Evolutionary conservation across 768 basidiomycete species (phyloP).

Genomic region (Cubamyces sp.): DNA sequence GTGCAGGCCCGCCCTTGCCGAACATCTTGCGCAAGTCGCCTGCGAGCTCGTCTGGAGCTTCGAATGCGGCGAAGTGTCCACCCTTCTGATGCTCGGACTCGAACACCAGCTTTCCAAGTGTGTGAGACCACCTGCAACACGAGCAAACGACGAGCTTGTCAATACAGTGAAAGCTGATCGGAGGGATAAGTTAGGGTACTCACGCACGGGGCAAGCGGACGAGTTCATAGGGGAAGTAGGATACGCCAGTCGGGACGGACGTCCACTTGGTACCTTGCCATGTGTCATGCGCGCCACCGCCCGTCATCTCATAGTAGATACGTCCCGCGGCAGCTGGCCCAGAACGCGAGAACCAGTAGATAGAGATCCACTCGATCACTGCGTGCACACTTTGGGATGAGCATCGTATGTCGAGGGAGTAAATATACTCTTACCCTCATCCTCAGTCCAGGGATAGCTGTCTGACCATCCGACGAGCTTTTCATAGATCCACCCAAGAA

Average conservation of each 20-base stretch:
- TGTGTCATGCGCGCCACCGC: constrained; percentile 7
- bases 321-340: constrained; percentile 38
- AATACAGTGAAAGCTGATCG: no score
- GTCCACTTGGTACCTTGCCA: constrained; percentile 4
- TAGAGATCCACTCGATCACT: constrained; percentile 42
- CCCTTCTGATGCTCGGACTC: constrained; percentile 31
- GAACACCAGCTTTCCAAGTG: constrained; percentile 34
- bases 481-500: constrained; percentile 44
- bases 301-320: constrained; percentile 37
- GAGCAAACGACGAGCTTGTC: not conserved
- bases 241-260: constrained; percentile 35
- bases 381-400: not conserved
- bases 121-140: constrained; percentile 29
- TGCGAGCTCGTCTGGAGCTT: constrained; percentile 31
- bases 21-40: constrained; percentile 35
- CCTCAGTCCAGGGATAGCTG: constrained; percentile 58
- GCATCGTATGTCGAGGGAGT: not conserved
- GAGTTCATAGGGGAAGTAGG: constrained; percentile 38
- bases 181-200: not conserved
- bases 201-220: constrained; percentile 25
- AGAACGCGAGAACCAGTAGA: constrained; percentile 41
- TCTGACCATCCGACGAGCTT: constrained; percentile 44
- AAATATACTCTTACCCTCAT: constrained; percentile 45
- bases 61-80: constrained; percentile 36
- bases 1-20: constrained; percentile 34